These are phyloP conservation scores for Colletotrichum gloeosporioides DNA, from an alignment of 2,329 filamentous ascomycete species.

Conservation along the genomic window DNA sequence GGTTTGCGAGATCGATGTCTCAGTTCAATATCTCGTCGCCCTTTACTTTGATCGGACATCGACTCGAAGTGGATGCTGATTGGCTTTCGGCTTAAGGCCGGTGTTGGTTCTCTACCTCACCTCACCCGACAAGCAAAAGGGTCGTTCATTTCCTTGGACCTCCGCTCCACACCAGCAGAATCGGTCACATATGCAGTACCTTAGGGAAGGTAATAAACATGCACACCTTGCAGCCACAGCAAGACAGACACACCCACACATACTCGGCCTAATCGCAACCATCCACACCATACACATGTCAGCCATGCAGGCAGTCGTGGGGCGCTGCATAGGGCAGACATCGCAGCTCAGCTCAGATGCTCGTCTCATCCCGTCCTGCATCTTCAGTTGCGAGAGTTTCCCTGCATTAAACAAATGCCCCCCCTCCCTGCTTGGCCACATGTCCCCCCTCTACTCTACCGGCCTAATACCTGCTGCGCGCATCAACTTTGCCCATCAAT, in stretches of 20 bases:
- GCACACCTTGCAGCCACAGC: not conserved
- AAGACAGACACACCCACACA: not conserved
- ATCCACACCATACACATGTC: not conserved
- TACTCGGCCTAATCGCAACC: not conserved
- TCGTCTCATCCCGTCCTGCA: not conserved
- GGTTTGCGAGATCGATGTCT: not conserved
- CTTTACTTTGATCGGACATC: not conserved
- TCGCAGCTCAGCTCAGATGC: constrained; percentile 1
- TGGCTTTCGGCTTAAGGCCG: not conserved
- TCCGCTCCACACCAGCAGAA: not conserved
- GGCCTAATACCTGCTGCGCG: not conserved
- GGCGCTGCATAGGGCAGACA: not conserved
- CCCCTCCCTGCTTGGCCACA: constrained; percentile 11
- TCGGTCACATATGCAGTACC: not conserved
- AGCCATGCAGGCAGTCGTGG: constrained; percentile 2
- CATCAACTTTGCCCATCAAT: constrained; percentile 18
- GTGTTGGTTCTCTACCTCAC: not conserved
- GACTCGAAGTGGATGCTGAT: not conserved
- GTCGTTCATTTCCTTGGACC: not conserved
- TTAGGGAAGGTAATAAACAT: not conserved
- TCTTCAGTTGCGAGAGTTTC: not conserved
- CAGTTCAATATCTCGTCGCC: not conserved
- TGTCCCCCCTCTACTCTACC: not conserved
- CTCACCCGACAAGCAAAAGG: not conserved
- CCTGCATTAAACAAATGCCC: not conserved